Percentiles rank a stretch among this genome's conserved stretches.
These are phyloP conservation scores for Kwoniella newhampshirensis DNA, from an alignment of 768 basidiomycete species.

Conservation along the genomic window DNA sequence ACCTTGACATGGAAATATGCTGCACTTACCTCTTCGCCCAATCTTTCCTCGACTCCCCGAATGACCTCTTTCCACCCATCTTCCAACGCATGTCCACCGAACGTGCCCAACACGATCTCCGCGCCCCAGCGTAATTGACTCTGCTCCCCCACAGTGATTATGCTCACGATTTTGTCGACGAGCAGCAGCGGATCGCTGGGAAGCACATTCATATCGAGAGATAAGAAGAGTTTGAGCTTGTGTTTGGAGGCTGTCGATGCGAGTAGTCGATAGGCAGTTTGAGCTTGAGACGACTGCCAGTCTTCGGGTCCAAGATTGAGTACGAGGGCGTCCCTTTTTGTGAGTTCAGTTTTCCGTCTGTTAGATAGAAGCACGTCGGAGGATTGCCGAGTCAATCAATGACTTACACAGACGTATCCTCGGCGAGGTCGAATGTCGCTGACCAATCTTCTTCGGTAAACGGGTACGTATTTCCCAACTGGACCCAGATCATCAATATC, in stretches of 20 bases:
- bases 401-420: constrained; percentile 45
- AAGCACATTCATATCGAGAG: constrained; percentile 52
- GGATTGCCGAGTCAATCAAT: too few relatives aligned
- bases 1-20: background rate
- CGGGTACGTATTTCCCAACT: constrained; percentile 53
- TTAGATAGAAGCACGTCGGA: too few relatives aligned
- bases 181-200: constrained; percentile 36
- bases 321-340: constrained; percentile 47
- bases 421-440: constrained; percentile 40
- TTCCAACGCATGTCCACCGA: constrained; percentile 42
- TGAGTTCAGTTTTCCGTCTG: too few relatives aligned
- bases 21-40: constrained; percentile 33
- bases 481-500: background rate
- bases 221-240: constrained; percentile 43
- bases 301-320: constrained; percentile 52
- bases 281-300: constrained; percentile 52
- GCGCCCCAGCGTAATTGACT: constrained; percentile 30
- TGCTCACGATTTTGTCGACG: constrained; percentile 14
- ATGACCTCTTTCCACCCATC: constrained; percentile 26
- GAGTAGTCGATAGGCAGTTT: constrained; percentile 31
- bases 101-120: constrained; percentile 44
- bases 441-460: constrained; percentile 46
- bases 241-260: constrained; percentile 4
- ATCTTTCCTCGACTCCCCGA: constrained; percentile 14
- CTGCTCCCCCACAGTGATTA: constrained; percentile 10